phyloP scores from a whole-genome alignment of 2,329 filamentous ascomycete genomes.

The Colletotrichum sp. region DNA sequence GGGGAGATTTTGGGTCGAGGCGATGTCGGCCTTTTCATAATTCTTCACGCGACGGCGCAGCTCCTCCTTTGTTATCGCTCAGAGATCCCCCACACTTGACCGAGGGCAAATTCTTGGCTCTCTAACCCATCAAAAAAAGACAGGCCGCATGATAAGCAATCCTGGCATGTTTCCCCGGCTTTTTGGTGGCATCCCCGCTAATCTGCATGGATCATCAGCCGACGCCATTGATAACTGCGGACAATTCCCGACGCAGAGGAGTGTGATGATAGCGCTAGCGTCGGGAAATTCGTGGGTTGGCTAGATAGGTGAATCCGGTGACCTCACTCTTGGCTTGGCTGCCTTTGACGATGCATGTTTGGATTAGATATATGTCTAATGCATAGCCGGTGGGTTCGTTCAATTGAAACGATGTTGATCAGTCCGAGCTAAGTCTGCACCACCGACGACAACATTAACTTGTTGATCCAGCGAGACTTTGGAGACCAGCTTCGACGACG shows the following conservation, averaged over 20 bases:
- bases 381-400: not conserved
- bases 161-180: not conserved
- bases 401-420: not conserved
- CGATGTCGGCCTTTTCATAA: slow-evolving; percentile 19
- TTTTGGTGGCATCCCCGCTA: not conserved
- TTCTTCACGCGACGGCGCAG: not conserved
- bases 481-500: not conserved
- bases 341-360: not conserved
- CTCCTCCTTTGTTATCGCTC: not conserved
- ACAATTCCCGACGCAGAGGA: not conserved
- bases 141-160: slow-evolving; percentile 1
- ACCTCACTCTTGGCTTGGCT: not conserved
- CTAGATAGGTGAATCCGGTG: slow-evolving; percentile 16
- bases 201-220: slow-evolving; percentile 5
- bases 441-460: not conserved
- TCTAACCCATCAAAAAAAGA: not conserved
- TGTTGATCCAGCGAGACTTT: not conserved
- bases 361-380: slow-evolving; percentile 11
- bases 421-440: not conserved
- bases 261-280: not conserved
- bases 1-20: not conserved
- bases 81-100: slow-evolving; percentile 9
- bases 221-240: not conserved
- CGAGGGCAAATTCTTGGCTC: not conserved
- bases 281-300: not conserved